Base-by-base conservation (phyloP, 495 filamentous ascomycete species). In the Aspergillus bridgeri region DNA sequence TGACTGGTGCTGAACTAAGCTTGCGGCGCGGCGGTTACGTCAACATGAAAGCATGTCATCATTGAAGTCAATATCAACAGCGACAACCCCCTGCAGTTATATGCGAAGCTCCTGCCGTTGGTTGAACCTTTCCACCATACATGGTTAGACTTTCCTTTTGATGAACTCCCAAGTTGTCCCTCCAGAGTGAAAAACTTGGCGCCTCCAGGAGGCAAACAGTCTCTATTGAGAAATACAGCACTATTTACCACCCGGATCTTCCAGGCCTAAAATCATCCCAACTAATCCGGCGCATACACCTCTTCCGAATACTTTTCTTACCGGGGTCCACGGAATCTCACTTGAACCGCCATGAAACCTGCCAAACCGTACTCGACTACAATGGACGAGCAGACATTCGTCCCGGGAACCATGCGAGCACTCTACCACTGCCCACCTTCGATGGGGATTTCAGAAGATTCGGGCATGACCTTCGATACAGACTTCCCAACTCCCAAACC, bases 401-500 rank as follows among this genome's bases (percentile, higher is more conserved):
- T 76, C 22, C 74, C 72, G 0, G 33, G 58, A 6, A 69, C 69
- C 0, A 79, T 78, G 75, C 63, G 71, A 60, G 75, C 74, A 18
- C 63, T 78, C 7, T 76, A 75, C 56, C 73, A 66, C 64, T 58
- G 67, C 21, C 65, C 64, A 27, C 57, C 53, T 2, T 63, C 72
- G 6, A 61, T 56, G 20, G 60, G 59, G 3, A 48, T 64, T 20
- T 60, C 63, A n/a, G 59, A 59, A 24, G 65, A 66, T 25, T 65
- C 71, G 6, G 53, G 51, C 0, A 51, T 76, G 6, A 56, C 70
- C 22, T 68, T 75, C 29, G 72, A 76, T 48, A 64, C 65, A 54
- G 61, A 73, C 61, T 61, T 70, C 56, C 68, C 76, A n/a, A 73
- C 67, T 0, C 75, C 77, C 2, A 67, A 68, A 38, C 75, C 76